These are phyloP conservation scores for Vachellia pachyceras DNA, from an alignment of 306 rosid species.

Conservation along the genomic window DNA sequence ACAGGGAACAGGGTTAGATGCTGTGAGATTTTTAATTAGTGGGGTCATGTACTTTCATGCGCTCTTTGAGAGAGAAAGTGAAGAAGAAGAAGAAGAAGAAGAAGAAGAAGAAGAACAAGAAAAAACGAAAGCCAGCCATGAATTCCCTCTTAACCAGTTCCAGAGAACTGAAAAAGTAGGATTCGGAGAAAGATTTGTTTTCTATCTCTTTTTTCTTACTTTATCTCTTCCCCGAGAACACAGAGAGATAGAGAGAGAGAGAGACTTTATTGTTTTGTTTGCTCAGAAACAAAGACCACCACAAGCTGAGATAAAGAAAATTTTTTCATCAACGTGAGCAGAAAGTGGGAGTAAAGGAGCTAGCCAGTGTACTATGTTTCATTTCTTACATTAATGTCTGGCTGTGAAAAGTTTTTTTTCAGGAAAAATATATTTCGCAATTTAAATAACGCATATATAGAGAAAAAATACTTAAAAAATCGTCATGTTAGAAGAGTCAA, in stretches of 20 bases:
- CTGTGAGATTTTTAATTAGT: constrained; percentile 9
- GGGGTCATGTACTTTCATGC: constrained; percentile 30
- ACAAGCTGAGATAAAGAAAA: not conserved
- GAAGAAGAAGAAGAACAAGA: not conserved
- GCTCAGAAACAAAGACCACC: not conserved
- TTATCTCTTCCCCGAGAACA: not conserved
- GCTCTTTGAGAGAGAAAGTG: constrained; percentile 14
- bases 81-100: not conserved
- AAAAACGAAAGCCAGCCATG: not conserved
- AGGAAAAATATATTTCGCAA: not conserved
- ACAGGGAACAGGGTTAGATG: constrained; percentile 32
- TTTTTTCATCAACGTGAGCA: not conserved
- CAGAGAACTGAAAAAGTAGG: constrained; percentile 3
- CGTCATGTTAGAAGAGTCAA: not conserved
- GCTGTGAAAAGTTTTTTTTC: not conserved
- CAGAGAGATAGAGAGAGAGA: not conserved
- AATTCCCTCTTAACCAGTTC: not conserved
- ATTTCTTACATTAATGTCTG: not conserved
- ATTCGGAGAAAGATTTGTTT: not conserved
- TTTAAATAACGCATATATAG: not conserved
- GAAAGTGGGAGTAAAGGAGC: not conserved
- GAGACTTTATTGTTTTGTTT: not conserved
- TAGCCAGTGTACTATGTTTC: not conserved
- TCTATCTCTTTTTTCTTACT: not conserved
- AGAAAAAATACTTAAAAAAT: not conserved